Evolutionary conservation across 2,329 filamentous ascomycete species (phyloP).

Genomic region (Helotiales sp.): DNA sequence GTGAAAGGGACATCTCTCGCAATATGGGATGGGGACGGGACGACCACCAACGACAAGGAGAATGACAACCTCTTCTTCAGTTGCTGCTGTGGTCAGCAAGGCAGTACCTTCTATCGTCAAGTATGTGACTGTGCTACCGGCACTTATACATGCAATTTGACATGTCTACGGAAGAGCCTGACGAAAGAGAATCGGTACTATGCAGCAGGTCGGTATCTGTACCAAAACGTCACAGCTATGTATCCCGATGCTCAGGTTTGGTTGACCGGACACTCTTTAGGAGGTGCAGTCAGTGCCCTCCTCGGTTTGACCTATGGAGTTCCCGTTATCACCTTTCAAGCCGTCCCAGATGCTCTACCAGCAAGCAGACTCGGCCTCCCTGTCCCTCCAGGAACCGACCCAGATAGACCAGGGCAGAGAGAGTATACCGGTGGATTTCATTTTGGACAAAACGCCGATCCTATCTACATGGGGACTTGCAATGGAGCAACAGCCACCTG

Average conservation of each 20-base stretch:
- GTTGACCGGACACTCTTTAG: slow-evolving; percentile 90
- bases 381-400: slow-evolving; percentile 74
- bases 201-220: slow-evolving; percentile 82
- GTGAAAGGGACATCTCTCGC: slow-evolving; percentile 89
- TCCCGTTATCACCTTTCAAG: slow-evolving; percentile 90
- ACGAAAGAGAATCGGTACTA: slow-evolving; percentile 89
- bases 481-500: slow-evolving; percentile 88
- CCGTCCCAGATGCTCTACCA: slow-evolving; percentile 86
- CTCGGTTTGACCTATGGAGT: slow-evolving; percentile 88
- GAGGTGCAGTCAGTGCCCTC: slow-evolving; percentile 85
- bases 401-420: slow-evolving; percentile 68
- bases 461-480: slow-evolving; percentile 90
- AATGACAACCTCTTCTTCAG: slow-evolving; percentile 99
- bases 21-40: slow-evolving; percentile 94
- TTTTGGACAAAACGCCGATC: slow-evolving; percentile 94
- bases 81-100: slow-evolving; percentile 94
- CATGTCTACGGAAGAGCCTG: slow-evolving; percentile 76
- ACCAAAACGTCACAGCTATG: slow-evolving; percentile 85
- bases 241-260: slow-evolving; percentile 86
- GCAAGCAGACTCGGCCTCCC: slow-evolving; percentile 84
- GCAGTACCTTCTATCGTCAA: slow-evolving; percentile 84
- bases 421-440: slow-evolving; percentile 79
- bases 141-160: slow-evolving; percentile 89
- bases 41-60: slow-evolving; percentile 94
- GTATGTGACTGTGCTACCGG: slow-evolving; percentile 90